Evolutionary conservation across 2,329 filamentous ascomycete species (phyloP).

Genomic region (Teratosphaeria epicoccoides): DNA sequence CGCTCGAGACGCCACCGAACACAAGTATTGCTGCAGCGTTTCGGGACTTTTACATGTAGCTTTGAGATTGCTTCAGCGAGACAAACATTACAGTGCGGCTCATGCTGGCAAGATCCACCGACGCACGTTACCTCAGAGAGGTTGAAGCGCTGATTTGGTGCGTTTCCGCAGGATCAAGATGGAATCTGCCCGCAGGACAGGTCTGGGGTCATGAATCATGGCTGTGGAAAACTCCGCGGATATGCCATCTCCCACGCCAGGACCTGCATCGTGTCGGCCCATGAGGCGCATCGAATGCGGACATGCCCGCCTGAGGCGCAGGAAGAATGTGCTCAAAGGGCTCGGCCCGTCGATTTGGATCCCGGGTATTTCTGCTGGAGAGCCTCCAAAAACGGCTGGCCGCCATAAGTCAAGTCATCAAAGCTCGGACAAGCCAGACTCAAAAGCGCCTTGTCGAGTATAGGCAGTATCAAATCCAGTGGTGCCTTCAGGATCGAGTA

Average conservation of each 20-base stretch:
- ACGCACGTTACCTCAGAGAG: no score
- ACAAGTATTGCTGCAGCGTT: not conserved
- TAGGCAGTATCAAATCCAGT: not conserved
- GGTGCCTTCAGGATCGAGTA: slow-evolving; percentile 8
- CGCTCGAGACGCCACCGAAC: not conserved
- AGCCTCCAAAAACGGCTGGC: not conserved
- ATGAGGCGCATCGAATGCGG: no score
- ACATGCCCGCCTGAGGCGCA: no score
- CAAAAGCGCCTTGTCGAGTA: not conserved
- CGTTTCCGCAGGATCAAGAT: no score
- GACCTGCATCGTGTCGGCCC: no score
- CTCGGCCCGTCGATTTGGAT: not conserved
- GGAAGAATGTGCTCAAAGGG: not conserved
- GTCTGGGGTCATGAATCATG: no score
- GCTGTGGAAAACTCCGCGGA: no score
- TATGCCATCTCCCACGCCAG: no score
- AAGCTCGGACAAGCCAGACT: not conserved
- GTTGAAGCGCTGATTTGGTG: no score
- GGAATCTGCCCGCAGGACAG: no score
- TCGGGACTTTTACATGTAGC: no score
- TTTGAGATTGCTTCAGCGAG: not conserved
- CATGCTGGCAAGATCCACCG: not conserved
- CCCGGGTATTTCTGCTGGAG: slow-evolving; percentile 1
- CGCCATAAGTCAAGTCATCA: not conserved
- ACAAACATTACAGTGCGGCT: no score